Conservation (phyloP, 1,284 basidiomycete genomes). For the Tylopilus sp. region DNA sequence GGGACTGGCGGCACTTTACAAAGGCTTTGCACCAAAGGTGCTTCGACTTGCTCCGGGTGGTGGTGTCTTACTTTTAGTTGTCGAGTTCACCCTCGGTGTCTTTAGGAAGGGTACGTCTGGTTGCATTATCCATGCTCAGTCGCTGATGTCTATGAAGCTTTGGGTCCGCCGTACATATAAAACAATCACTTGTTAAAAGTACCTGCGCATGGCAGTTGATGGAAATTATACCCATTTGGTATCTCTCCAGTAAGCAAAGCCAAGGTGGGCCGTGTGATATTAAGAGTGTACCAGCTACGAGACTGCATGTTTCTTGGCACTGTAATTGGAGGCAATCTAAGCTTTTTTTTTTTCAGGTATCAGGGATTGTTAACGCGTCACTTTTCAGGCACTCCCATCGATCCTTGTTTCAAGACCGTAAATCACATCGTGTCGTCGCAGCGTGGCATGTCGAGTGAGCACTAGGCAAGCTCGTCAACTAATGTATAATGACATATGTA, state of each 20-base stretch:
- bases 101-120: conserved; percentile 66
- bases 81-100: conserved; percentile 73
- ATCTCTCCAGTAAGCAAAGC: neutral
- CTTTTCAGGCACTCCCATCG: no score
- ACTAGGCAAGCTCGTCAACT: no score
- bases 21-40: conserved; percentile 87
- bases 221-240: conserved; percentile 1
- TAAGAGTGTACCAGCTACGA: neutral
- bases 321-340: no score
- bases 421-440: no score
- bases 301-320: neutral
- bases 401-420: no score
- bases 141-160: conserved; percentile 17
- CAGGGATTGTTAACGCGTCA: no score
- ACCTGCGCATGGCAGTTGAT: conserved; percentile 1
- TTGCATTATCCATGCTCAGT: neutral
- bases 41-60: conserved; percentile 90
- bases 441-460: no score
- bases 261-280: neutral
- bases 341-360: no score
- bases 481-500: no score
- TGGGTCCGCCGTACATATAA: conserved; percentile 37
- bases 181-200: conserved; percentile 1
- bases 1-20: conserved; percentile 87
- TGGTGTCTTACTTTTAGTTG: conserved; percentile 90